Evolutionary conservation across 805 yeast genomes (phyloP).

Genomic region (Monosporozyma aerobia): DNA sequence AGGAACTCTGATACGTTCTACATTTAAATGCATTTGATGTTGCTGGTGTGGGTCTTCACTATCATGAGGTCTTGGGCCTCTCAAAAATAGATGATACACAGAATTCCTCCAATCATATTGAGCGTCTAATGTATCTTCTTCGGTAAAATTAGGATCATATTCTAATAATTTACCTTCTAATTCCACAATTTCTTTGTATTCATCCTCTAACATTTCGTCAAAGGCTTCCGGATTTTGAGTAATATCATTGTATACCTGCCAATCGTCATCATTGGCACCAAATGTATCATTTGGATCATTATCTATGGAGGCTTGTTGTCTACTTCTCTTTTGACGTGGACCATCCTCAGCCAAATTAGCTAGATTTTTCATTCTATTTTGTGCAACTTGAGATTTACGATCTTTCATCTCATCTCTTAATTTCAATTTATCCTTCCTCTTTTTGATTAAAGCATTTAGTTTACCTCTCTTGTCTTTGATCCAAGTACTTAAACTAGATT

Average conservation of each 20-base stretch:
- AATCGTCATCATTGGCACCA: conserved; percentile 93
- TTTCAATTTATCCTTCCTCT: conserved; percentile 57
- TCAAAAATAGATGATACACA: conserved; percentile 67
- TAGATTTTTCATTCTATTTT: conserved; percentile 81
- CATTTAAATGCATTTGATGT: conserved; percentile 83
- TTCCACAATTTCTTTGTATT: conserved; percentile 46
- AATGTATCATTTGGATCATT: conserved; percentile 90
- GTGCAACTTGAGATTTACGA: conserved; percentile 86
- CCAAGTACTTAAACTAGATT: conserved; percentile 70
- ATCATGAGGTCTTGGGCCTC: conserved; percentile 85
- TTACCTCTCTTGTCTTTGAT: conserved; percentile 55
- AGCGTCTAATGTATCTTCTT: conserved; percentile 75
- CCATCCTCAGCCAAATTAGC: conserved; percentile 75
- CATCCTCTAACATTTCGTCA: conserved; percentile 73
- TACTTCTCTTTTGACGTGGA: conserved; percentile 38
- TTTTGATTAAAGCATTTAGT: conserved; percentile 49
- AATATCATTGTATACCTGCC: conserved; percentile 84
- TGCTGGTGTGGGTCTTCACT: conserved; percentile 75
- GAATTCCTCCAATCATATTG: conserved; percentile 81
- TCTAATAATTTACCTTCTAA: conserved; percentile 71
- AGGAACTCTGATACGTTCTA: conserved; percentile 87
- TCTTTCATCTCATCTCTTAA: conserved; percentile 72
- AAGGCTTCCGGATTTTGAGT: conserved; percentile 53
- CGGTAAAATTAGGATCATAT: conserved; percentile 75
- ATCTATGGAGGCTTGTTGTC: conserved; percentile 62